Evolutionary conservation across 2,329 filamentous ascomycete genomes (phyloP).

Genomic region (Penicillium sp.): DNA sequence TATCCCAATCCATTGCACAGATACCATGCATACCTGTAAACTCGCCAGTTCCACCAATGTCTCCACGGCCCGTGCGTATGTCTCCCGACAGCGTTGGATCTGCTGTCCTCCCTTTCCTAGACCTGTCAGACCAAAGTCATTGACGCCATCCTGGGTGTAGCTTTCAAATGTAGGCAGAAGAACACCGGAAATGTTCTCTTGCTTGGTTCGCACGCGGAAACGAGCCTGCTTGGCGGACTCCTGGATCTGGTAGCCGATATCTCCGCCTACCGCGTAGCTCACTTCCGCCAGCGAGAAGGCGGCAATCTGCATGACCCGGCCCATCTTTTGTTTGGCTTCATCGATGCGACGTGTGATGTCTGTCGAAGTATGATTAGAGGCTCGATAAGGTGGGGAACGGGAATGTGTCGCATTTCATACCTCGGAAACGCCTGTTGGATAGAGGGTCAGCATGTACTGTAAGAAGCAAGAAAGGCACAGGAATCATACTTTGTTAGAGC

Average conservation of each 20-base stretch:
- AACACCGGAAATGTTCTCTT: constrained; percentile 98
- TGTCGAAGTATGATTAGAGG: constrained; percentile 41
- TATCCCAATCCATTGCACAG: not conserved
- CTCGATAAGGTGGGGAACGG: constrained; percentile 23
- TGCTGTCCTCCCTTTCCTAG: constrained; percentile 96
- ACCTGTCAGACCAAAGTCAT: constrained; percentile 94
- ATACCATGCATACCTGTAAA: constrained; percentile 61
- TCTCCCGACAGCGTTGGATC: constrained; percentile 91
- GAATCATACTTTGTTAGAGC: constrained; percentile 83
- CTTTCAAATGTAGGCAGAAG: constrained; percentile 91
- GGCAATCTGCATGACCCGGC: constrained; percentile 97
- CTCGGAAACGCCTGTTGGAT: constrained; percentile 74
- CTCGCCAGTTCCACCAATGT: constrained; percentile 92
- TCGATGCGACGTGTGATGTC: constrained; percentile 97
- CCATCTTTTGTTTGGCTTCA: constrained; percentile 99
- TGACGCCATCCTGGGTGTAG: constrained; percentile 82
- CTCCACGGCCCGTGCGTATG: constrained; percentile 92
- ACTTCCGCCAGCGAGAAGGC: constrained; percentile 97
- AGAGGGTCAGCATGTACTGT: constrained; percentile 21
- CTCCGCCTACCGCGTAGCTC: constrained; percentile 91
- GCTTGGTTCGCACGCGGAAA: constrained; percentile 89
- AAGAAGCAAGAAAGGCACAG: not conserved
- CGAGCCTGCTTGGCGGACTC: constrained; percentile 91
- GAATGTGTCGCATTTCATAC: constrained; percentile 50
- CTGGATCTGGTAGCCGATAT: constrained; percentile 95